Evolutionary conservation across 176 grass and related monocot species (phyloP).

Genomic region (Avena sativa): DNA sequence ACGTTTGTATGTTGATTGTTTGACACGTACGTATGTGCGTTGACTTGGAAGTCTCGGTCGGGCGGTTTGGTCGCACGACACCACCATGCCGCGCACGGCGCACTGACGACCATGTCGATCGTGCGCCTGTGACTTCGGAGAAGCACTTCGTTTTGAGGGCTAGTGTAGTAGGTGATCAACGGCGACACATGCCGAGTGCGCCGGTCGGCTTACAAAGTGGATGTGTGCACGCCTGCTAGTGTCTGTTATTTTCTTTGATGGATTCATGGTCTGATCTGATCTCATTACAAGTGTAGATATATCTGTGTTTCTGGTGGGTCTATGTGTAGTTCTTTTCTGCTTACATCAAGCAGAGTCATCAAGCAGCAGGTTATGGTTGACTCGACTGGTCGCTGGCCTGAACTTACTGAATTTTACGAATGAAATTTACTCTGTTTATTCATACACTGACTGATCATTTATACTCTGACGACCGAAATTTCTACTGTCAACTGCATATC

Average conservation of each 20-base stretch:
- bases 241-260: neutral
- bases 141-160: neutral
- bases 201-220: neutral
- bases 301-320: neutral
- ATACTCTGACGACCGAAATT: too few relatives aligned
- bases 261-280: neutral
- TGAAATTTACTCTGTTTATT: neutral
- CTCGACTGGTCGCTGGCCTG: neutral
- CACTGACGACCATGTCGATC: slow-evolving; percentile 17
- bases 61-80: slow-evolving; percentile 13
- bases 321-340: neutral
- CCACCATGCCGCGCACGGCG: neutral
- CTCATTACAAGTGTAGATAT: neutral
- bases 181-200: slow-evolving; percentile 18
- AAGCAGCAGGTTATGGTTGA: neutral
- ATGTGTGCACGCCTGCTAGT: neutral
- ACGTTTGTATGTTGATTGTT: neutral
- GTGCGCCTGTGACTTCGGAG: neutral
- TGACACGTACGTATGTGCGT: neutral
- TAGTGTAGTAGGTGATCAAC: neutral
- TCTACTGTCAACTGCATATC: neutral
- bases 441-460: neutral
- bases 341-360: neutral
- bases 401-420: neutral
- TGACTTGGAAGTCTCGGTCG: neutral